Percentiles rank a stretch among this genome's conserved stretches.
These are phyloP conservation scores for Cercospora sojina DNA, from an alignment of 2,329 filamentous ascomycete genomes.

Conservation along the genomic window DNA sequence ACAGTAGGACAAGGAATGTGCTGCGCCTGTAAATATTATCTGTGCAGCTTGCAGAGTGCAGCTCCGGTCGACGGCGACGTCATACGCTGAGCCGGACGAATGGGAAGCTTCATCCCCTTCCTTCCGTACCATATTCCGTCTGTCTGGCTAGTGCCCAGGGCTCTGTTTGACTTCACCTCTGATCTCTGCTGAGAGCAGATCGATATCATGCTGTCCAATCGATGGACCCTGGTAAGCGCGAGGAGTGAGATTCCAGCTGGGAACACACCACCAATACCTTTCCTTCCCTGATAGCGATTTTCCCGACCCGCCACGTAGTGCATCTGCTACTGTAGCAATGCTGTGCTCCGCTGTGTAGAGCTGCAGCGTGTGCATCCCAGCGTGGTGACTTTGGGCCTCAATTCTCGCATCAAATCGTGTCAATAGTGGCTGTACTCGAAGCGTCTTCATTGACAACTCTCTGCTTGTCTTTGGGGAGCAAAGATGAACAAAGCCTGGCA, in stretches of 20 bases:
- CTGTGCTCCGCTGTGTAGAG: background rate
- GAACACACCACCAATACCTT: background rate
- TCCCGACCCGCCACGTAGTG: background rate
- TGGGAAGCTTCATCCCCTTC: background rate
- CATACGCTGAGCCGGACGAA: background rate
- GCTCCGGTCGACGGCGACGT: background rate
- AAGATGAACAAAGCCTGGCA: background rate
- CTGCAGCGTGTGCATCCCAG: background rate
- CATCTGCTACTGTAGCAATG: background rate
- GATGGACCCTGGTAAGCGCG: background rate
- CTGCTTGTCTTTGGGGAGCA: background rate
- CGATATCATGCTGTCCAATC: slow-evolving; percentile 3
- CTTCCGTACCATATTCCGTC: background rate
- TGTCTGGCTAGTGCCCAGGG: background rate
- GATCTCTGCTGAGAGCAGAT: background rate
- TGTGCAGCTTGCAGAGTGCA: background rate
- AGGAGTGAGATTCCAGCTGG: background rate
- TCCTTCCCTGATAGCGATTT: background rate
- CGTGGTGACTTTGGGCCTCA: background rate
- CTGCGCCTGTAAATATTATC: background rate
- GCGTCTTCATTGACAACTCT: background rate
- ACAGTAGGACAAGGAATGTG: background rate
- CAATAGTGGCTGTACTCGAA: background rate
- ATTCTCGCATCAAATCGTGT: background rate
- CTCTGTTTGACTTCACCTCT: background rate